Evolutionary conservation across 768 basidiomycete genomes (phyloP), one percentile per base, ranked within the genome.

Genomic region (Auricularia heimuer): DNA sequence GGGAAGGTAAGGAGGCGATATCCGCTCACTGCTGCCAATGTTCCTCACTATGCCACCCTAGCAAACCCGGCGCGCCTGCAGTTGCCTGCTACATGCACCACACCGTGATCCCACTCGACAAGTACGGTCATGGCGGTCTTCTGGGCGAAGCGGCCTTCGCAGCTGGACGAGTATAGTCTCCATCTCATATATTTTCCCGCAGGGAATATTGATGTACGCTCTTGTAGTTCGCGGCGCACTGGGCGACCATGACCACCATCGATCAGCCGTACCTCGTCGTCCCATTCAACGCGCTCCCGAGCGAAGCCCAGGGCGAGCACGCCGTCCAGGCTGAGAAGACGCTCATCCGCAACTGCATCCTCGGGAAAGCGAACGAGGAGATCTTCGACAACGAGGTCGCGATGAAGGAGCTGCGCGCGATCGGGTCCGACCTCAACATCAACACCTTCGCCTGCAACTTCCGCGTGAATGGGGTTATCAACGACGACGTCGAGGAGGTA

Each of bases 31-130:
- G 29, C 8, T 12, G 39, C 8, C 54, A 33, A 51, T 54, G 21
- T 18, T 56, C 37, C 45, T 21, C 16, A n/a, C 62, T 66, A 45
- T 10, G 18, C 66, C 64, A 8, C 29, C 18, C 39, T 64, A 81
- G 81, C 66, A 82, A 82, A 73, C 79, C 81, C 11, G 81, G 80
- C 51, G 81, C 81, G 1, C 70, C 80, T 0, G 71, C 80, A 0
- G 73, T 75, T 1, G 75, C 78, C 1, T 70, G 70, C 0, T 82
- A 68, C 54, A 66, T 81, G 6, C 71, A 73, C 7, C 79, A 81
- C 67, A 63, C 71, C 29, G 75, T 78, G 18, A 70, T 81, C 24
- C 79, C 80, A 0, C 71, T 81, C n/a, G 69, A 79, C 66, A 67
- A 71, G 35, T 63, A 69, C 2, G 81, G 80, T 0, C 74, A 78